A percentile compares a stretch with the other conserved stretches of the same genome.
Evolutionary conservation across 768 basidiomycete species (phyloP).

Genomic region (Strobilomyces confusus): DNA sequence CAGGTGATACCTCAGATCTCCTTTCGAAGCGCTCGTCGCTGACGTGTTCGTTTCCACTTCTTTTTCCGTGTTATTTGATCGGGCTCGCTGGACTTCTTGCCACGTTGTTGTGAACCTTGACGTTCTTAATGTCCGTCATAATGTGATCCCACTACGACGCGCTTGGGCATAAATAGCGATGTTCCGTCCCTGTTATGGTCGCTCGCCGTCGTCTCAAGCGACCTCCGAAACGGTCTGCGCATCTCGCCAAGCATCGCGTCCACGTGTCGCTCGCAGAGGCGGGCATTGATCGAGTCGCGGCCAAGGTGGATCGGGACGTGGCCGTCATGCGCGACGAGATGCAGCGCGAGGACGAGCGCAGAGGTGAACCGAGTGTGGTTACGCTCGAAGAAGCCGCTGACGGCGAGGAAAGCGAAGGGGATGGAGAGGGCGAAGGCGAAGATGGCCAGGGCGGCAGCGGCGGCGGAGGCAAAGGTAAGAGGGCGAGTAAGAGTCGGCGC

Average conservation of each 20-base stretch:
- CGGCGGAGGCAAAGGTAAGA: slow-evolving; percentile 8
- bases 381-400: slow-evolving; percentile 23
- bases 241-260: slow-evolving; percentile 74
- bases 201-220: slow-evolving; percentile 88
- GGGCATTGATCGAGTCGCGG: slow-evolving; percentile 82
- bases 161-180: slow-evolving; percentile 51
- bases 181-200: slow-evolving; percentile 95
- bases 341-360: slow-evolving; percentile 56
- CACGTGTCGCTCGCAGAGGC: slow-evolving; percentile 84
- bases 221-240: slow-evolving; percentile 75
- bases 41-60: not conserved
- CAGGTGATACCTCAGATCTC: slow-evolving; percentile 44
- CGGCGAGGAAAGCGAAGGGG: slow-evolving; percentile 25
- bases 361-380: slow-evolving; percentile 12
- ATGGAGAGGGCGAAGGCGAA: slow-evolving; percentile 21
- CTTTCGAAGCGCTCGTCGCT: not conserved
- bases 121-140: not conserved
- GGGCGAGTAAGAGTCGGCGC: slow-evolving; percentile 9
- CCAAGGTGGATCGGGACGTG: slow-evolving; percentile 83
- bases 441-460: slow-evolving; percentile 13
- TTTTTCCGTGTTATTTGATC: not conserved
- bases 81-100: not conserved
- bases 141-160: not conserved
- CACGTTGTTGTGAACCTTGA: not conserved
- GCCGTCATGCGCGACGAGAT: slow-evolving; percentile 77